phyloP scores from a whole-genome alignment of 2,329 filamentous ascomycete genomes.

The Cladosporium sp. region DNA sequence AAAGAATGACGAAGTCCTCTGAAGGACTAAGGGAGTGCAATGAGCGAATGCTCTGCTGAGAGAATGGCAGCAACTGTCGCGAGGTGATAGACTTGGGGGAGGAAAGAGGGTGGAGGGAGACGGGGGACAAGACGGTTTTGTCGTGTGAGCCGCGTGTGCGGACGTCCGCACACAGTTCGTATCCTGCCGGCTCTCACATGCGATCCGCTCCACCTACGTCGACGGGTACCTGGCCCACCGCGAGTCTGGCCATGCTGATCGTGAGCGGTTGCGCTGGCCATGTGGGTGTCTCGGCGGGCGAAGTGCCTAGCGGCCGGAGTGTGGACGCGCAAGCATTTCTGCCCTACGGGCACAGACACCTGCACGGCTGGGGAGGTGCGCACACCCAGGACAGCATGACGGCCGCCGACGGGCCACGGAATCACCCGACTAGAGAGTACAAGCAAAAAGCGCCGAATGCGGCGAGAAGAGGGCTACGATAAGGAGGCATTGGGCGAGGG shows the following conservation, averaged over 20 bases:
- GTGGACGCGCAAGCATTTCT: conserved; percentile 9
- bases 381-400: not conserved
- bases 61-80: conserved; percentile 25
- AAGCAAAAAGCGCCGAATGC: not conserved
- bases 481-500: no score
- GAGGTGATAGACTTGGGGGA: conserved; percentile 17
- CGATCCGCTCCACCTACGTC: conserved; percentile 1
- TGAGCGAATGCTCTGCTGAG: conserved; percentile 36
- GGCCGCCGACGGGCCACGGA: not conserved
- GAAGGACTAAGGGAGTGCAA: conserved; percentile 30
- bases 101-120: conserved; percentile 13
- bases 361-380: conserved; percentile 9
- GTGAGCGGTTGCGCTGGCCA: conserved; percentile 6
- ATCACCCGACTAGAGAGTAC: not conserved
- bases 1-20: conserved; percentile 32
- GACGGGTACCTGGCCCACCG: conserved; percentile 2
- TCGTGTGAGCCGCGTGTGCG: not conserved
- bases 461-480: no score
- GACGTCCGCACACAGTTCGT: not conserved
- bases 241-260: conserved; percentile 7
- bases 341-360: conserved; percentile 3
- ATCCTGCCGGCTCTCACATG: conserved; percentile 5
- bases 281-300: conserved; percentile 7
- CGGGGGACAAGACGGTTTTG: conserved; percentile 3
- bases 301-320: not conserved